Base-by-base conservation (phyloP, 78 protist species). In the Acrasis kona region DNA sequence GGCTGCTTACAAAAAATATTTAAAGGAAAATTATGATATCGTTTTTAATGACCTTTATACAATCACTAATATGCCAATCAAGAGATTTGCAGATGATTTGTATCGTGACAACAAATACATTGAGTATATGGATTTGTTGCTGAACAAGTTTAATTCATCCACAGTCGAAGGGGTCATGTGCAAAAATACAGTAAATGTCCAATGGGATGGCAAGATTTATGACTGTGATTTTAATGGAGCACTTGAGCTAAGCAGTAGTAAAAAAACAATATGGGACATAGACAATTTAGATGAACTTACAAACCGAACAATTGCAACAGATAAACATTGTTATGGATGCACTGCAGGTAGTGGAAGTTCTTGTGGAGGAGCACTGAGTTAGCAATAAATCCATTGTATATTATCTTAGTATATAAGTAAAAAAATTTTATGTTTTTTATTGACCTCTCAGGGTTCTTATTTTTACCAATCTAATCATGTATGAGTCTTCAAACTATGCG, bases 291-390 rank as follows among this genome's bases (percentile, higher is more conserved):
- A 6, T 65, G 36, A 72, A 27, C 58, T 42, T 65, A 8, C 5
- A 3, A 34, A 65, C 64, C 28, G n/a, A 19, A 61, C 10, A 10
- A 72, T 41, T 65, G 68, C 41, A 6, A 12, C 10, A 9, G 77
- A 65, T 10, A 9, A 61, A 29, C 77, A 72, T 65, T 72, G 77
- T 65, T 72, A 72, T 29, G 77, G 61, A 2, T 72, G 77, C 65
- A 72, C 77, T 4, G 77, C 77, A 29, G 77, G 77, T 4, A 10
- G 36, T 41, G 77, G 77, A 10, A 57, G 70, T 12, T n/a, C 41
- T 65, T 72, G 77, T 27, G 77, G 77, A 3, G 77, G 77, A 29
- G 7, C 64, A 3, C 72, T 72, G 38, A 31, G 29, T 7, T 8
- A 7, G 8, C 5, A 8, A 39, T 70, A 31, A 41, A 41, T 67